These are phyloP conservation scores for Pythium brachiatum DNA, from an alignment of 352 stramenopile species.

Conservation along the genomic window DNA sequence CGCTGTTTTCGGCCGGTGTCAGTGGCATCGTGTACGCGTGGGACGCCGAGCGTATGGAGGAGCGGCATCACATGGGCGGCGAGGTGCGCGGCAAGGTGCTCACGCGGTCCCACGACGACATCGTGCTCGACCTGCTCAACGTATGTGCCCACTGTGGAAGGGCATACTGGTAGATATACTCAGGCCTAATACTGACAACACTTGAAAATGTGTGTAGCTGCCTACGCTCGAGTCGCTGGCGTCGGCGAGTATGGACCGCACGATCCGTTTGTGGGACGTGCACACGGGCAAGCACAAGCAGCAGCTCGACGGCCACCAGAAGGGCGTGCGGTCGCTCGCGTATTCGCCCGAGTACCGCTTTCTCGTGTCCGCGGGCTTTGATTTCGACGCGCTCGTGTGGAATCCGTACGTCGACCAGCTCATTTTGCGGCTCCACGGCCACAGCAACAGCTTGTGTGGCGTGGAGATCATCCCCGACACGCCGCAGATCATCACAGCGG, in stretches of 20 bases:
- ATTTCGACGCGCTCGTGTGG: conserved; percentile 88
- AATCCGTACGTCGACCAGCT: conserved; percentile 89
- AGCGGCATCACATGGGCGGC: conserved; percentile 80
- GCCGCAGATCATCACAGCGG: conserved; percentile 84
- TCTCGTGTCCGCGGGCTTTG: conserved; percentile 84
- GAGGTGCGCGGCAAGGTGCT: conserved; percentile 52
- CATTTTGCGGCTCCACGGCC: conserved; percentile 81
- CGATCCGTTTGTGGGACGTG: conserved; percentile 87
- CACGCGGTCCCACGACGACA: conserved; percentile 82
- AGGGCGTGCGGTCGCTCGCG: conserved; percentile 74
- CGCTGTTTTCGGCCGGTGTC: conserved; percentile 78
- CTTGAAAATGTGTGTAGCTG: no score
- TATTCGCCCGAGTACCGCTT: conserved; percentile 87
- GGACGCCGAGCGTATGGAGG: conserved; percentile 82
- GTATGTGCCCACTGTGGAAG: no score
- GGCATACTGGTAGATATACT: no score
- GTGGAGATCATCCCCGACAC: conserved; percentile 86
- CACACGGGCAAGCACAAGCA: conserved; percentile 84
- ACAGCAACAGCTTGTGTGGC: conserved; percentile 83
- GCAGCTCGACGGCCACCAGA: conserved; percentile 80
- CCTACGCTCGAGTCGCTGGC: conserved; percentile 77
- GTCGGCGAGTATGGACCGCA: conserved; percentile 87
- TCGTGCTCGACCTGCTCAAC: conserved; percentile 81
- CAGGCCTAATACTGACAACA: no score
- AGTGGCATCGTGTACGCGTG: conserved; percentile 85